Evolutionary conservation across 495 filamentous ascomycete species (phyloP).

Genomic region (Acidomyces sp.): DNA sequence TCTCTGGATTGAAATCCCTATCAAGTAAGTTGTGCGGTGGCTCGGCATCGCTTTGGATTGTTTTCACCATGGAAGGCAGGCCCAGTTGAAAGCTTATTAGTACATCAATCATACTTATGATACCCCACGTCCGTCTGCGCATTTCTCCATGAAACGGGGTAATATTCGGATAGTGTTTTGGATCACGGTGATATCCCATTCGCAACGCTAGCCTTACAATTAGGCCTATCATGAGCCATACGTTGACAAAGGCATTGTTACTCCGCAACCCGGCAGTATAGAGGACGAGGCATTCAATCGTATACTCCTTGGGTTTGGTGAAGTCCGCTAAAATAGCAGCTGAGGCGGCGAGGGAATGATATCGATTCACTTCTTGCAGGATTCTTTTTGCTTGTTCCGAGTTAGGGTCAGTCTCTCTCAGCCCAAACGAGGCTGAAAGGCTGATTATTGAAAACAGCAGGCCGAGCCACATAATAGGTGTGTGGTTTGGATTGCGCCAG

Average conservation of each 20-base stretch:
- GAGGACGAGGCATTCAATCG: constrained; percentile 26
- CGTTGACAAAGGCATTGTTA: constrained; percentile 22
- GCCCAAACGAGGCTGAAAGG: constrained; percentile 19
- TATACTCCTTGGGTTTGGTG: constrained; percentile 25
- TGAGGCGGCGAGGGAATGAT: constrained; percentile 23
- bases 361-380: constrained; percentile 19
- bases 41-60: constrained; percentile 23
- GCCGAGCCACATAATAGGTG: constrained; percentile 27
- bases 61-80: constrained; percentile 24
- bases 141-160: constrained; percentile 28
- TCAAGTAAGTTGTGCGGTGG: constrained; percentile 29
- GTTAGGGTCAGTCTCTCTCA: constrained; percentile 8
- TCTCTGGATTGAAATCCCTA: constrained; percentile 28
- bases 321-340: constrained; percentile 26
- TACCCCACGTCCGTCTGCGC: constrained; percentile 25
- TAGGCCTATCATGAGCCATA: constrained; percentile 28
- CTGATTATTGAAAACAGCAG: constrained; percentile 26
- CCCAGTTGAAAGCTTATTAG: constrained; percentile 27
- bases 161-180: constrained; percentile 25
- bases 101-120: constrained; percentile 26
- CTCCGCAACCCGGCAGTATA: constrained; percentile 22
- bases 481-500: constrained; percentile 23
- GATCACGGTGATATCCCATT: constrained; percentile 31
- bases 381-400: constrained; percentile 8
- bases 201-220: constrained; percentile 24